A percentile compares a stretch with the other conserved stretches of the same genome.
Conservation (phyloP, 164 flowering plant genomes). For the Vitis riparia region DNA sequence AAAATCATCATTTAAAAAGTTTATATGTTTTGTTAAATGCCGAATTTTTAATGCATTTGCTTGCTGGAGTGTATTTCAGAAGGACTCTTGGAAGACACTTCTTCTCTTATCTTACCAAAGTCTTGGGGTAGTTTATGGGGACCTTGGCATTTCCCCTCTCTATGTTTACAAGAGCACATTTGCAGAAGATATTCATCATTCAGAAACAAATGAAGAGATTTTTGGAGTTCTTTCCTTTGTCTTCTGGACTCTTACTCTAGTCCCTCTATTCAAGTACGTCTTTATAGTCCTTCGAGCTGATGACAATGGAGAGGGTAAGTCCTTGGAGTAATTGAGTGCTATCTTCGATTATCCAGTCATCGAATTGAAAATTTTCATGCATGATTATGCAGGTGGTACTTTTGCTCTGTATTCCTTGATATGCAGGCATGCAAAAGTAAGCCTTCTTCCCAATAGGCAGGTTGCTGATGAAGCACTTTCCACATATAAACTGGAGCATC, state of each 20-base stretch:
- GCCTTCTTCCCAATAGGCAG: conserved; percentile 79
- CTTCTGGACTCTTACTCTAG: conserved; percentile 75
- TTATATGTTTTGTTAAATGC: too few species aligned
- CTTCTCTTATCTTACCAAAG: conserved; percentile 81
- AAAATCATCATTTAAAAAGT: too few species aligned
- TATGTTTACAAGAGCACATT: conserved; percentile 89
- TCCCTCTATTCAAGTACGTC: conserved; percentile 76
- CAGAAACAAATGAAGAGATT: conserved; percentile 89
- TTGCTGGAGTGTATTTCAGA: conserved; percentile 37
- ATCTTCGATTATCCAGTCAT: not conserved
- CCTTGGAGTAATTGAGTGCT: not conserved
- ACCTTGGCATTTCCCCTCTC: conserved; percentile 81
- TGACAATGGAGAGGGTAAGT: conserved; percentile 80
- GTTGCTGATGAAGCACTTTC: conserved; percentile 78
- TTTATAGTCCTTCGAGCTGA: conserved; percentile 79
- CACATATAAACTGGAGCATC: conserved; percentile 64
- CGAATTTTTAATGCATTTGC: not conserved
- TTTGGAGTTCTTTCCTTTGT: conserved; percentile 78
- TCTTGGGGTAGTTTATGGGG: conserved; percentile 92
- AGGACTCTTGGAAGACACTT: conserved; percentile 72
- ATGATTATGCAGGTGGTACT: conserved; percentile 64
- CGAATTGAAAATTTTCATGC: not conserved
- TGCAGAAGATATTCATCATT: conserved; percentile 79
- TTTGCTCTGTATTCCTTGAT: conserved; percentile 79
- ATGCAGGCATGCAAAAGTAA: conserved; percentile 77